Evolutionary conservation across 257 asterid species (phyloP), one percentile per base, ranked within the genome.

Genomic region (Nicotiana undulata): DNA sequence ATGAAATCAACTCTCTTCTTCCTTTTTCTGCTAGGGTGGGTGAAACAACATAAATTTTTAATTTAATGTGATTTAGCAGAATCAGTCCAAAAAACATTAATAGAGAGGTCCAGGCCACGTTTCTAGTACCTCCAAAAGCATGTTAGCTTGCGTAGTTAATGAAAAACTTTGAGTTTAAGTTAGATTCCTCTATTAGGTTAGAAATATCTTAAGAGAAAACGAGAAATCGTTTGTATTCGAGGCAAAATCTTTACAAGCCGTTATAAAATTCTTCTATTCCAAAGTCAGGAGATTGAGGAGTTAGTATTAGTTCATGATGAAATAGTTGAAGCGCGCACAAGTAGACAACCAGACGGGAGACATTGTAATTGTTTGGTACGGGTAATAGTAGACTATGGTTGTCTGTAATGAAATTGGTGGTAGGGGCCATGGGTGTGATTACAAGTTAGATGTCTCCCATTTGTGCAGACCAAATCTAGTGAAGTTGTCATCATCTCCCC

Each of bases 401-500:
- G 40, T 34, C 40, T 34, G 9, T 37, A 40, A 40, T 40, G 46
- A 37, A 55, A 55, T 17, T 55, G 2, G 79, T 17, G 10, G 60
- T 46, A 66, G 90, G 91, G 91, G 82, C 86, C 91, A 80, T 75
- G 46, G 26, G 10, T 83, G 56, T 24, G 70, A 34, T 79, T 81
- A 76, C 85, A 81, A 84, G 70, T 74, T 70, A n/a, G 56, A 82
- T 84, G 91, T 88, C 78, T 91, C 67, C 83, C 88, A 82, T 63
- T 86, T 86, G 68, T 68, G 74, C 86, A 86, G 93, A 92, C 91
- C 95, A 84, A 79, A 80, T 84, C 82, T 83, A 86, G 94, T 89
- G 92, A 87, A 68, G 79, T 76, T 89, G 84, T 84, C 91, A 88
- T 82, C 87, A 84, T 82, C 85, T 40, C 76, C 75, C 82, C 59